Percentiles rank a stretch among this genome's conserved stretches.
Evolutionary conservation across 495 filamentous ascomycete genomes (phyloP).

Genomic region (Aspergillus egyptiacus): DNA sequence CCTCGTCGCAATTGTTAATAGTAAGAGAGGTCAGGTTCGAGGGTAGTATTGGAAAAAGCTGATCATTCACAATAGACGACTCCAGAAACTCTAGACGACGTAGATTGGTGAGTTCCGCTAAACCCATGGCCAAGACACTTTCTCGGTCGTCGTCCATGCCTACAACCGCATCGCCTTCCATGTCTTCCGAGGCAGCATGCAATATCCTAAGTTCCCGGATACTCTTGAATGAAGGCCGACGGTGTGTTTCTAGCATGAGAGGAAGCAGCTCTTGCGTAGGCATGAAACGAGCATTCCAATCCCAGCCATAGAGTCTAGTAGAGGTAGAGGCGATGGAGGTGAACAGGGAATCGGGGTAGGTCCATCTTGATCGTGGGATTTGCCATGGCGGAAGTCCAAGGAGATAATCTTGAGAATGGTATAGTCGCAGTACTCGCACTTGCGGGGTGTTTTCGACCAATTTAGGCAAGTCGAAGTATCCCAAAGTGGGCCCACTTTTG

Average conservation of each 20-base stretch:
- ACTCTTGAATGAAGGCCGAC: constrained; percentile 50
- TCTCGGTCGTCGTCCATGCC: constrained; percentile 29
- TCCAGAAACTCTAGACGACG: constrained; percentile 60
- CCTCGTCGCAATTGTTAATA: constrained; percentile 66
- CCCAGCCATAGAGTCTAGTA: constrained; percentile 59
- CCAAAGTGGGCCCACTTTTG: constrained; percentile 39
- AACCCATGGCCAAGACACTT: constrained; percentile 47
- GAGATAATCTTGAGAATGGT: constrained; percentile 34
- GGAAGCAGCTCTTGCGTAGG: constrained; percentile 42
- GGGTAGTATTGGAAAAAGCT: constrained; percentile 57
- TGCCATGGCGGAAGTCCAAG: constrained; percentile 26
- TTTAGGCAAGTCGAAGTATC: constrained; percentile 41
- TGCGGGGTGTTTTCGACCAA: constrained; percentile 40
- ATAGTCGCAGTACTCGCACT: constrained; percentile 36
- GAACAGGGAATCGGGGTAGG: constrained; percentile 56
- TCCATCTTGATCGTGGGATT: constrained; percentile 47
- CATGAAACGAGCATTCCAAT: constrained; percentile 68
- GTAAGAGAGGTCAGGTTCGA: constrained; percentile 56
- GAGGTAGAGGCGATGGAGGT: constrained; percentile 42
- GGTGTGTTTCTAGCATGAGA: constrained; percentile 50
- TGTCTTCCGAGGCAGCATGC: constrained; percentile 51
- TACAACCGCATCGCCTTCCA: constrained; percentile 9
- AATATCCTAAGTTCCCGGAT: constrained; percentile 57
- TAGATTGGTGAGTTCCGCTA: constrained; percentile 55
- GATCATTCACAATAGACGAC: constrained; percentile 55